A percentile compares a stretch with the other conserved stretches of the same genome.
Evolutionary conservation across 1,284 basidiomycete genomes (phyloP).

Genomic region (Somion occarium): DNA sequence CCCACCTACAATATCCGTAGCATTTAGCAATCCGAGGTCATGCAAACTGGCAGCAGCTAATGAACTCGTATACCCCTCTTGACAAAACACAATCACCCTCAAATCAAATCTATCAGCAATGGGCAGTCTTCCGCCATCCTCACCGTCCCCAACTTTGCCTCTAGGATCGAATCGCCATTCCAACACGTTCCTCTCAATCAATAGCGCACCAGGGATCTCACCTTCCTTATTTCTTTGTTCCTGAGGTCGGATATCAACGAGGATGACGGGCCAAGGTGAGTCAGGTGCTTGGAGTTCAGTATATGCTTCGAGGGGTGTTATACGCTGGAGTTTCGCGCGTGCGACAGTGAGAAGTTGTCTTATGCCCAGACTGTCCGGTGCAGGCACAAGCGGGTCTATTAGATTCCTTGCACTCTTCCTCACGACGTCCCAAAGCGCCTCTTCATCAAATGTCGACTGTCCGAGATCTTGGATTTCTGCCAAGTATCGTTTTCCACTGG

Average conservation of each 20-base stretch:
- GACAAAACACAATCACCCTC: conserved; percentile 64
- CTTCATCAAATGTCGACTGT: conserved; percentile 49
- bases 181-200: conserved; percentile 67
- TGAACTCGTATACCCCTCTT: conserved; percentile 65
- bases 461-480: conserved; percentile 43
- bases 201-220: conserved; percentile 53
- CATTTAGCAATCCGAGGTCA: conserved; percentile 61
- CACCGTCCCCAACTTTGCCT: conserved; percentile 19
- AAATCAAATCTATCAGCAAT: conserved; percentile 71
- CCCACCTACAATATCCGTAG: conserved; percentile 72
- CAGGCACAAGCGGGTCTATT: conserved; percentile 56
- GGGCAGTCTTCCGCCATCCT: conserved; percentile 36
- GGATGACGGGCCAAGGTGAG: conserved; percentile 53
- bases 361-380: conserved; percentile 56
- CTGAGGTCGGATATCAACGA: conserved; percentile 71
- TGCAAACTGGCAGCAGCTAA: conserved; percentile 65
- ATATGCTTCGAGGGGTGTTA: conserved; percentile 56
- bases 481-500: conserved; percentile 28
- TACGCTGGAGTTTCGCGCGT: conserved; percentile 56
- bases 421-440: conserved; percentile 61
- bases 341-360: conserved; percentile 49
- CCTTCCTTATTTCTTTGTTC: conserved; percentile 52
- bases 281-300: conserved; percentile 47
- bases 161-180: conserved; percentile 75
- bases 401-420: conserved; percentile 52